Evolutionary conservation across 768 basidiomycete genomes (phyloP).

Genomic region (Kwoniella sp.): DNA sequence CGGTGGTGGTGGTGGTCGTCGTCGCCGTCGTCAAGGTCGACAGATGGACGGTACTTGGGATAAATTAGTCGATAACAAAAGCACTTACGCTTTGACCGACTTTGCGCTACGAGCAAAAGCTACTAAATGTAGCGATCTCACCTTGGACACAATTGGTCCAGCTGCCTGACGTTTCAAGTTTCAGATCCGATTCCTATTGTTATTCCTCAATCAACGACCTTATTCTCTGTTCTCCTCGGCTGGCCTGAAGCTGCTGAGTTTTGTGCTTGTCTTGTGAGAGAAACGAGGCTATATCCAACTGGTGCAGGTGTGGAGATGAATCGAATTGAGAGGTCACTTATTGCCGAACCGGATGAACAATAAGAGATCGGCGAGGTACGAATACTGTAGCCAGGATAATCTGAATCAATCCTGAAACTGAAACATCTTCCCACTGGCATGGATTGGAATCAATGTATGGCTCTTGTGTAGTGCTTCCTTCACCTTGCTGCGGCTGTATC

Average conservation of each 20-base stretch:
- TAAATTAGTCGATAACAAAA: background rate
- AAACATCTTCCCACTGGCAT: background rate
- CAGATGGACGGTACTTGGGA: background rate
- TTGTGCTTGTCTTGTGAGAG: too few relatives aligned
- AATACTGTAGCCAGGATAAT: background rate
- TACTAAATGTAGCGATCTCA: too few relatives aligned
- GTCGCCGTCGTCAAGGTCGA: background rate
- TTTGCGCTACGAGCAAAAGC: too few relatives aligned
- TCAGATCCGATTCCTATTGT: background rate
- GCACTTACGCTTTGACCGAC: background rate
- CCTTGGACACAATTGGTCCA: too few relatives aligned
- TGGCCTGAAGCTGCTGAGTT: too few relatives aligned
- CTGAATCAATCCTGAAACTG: background rate
- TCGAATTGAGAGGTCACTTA: too few relatives aligned
- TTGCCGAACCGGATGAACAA: background rate
- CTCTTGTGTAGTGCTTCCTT: too few relatives aligned
- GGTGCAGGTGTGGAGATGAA: too few relatives aligned
- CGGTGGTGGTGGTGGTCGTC: background rate
- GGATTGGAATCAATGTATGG: too few relatives aligned
- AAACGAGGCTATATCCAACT: too few relatives aligned
- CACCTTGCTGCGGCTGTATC: background rate
- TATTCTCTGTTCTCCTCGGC: too few relatives aligned
- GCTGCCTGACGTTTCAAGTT: background rate
- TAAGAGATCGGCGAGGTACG: conserved; percentile 8
- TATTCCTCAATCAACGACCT: too few relatives aligned